Base-by-base conservation (phyloP, 1,284 basidiomycete genomes). In the Wolfiporia cocos region DNA sequence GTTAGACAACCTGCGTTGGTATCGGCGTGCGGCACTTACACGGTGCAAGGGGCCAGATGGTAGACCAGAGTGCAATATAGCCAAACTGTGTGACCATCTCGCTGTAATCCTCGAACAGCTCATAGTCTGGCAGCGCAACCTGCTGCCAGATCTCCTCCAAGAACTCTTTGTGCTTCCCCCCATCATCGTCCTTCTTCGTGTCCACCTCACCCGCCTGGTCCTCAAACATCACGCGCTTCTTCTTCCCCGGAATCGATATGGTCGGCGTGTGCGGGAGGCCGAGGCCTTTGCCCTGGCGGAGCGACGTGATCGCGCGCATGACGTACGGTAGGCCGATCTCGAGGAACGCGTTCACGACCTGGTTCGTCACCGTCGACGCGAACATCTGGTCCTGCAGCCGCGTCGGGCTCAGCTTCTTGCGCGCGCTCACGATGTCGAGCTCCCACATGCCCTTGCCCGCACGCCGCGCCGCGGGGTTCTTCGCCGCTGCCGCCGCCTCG, bases 41-140 rank as follows among this genome's bases (percentile, higher is more conserved):
- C n/a, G 88, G 83, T 4, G 92, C 89, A 14, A 99, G 70, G 1
- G 94, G 92, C 95, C 94, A 99, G 44, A 95, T 90, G 22, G 90
- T 84, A 31, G 85, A 88, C 91, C 94, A 98, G 22, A 97, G 69
- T 2, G 81, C 80, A 21, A 97, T 81, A 61, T 93, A 94, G 2
- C 95, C 95, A 58, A 96, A 95, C 63, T 93, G 85, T 3, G 89
- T 91, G 20, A 92, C 89, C 92, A 98, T 96, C 69, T 98, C 94
- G 55, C 81, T 83, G 63, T 94, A 97, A 66, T 96, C 93, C 45
- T 68, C 74, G 54, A 90, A 92, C 3, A 85, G 65, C 36, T 78
- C 76, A 56, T 97, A 97, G 30, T 83, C 79, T 0, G 93, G 89
- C 37, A 96, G 68, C 9, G 74, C 74, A 5, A 87, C 82, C 67